Conservation (phyloP, 1,139 yeast genomes). For the Martiniozyma asiatica region DNA sequence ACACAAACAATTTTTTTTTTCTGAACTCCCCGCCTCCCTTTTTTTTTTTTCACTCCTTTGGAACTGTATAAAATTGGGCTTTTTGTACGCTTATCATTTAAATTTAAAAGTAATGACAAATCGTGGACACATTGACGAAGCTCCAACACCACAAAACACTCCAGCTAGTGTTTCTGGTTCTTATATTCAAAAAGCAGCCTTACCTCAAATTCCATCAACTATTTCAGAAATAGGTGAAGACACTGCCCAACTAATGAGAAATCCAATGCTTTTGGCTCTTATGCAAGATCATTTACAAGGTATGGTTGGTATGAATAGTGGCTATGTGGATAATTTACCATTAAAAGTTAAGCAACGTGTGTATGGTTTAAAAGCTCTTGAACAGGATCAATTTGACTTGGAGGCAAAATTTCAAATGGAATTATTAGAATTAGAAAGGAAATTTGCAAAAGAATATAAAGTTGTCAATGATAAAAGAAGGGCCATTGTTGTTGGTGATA, state of each 20-base stretch:
- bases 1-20: no score
- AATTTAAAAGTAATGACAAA: not conserved
- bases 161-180: slow-evolving; percentile 83
- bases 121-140: slow-evolving; percentile 46
- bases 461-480: slow-evolving; percentile 73
- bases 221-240: slow-evolving; percentile 54
- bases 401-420: slow-evolving; percentile 91
- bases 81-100: no score
- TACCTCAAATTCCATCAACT: slow-evolving; percentile 61
- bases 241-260: slow-evolving; percentile 29
- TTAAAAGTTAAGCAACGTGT: slow-evolving; percentile 63
- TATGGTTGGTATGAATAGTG: slow-evolving; percentile 77
- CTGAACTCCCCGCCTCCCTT: no score
- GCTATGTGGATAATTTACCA: slow-evolving; percentile 77
- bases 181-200: slow-evolving; percentile 38
- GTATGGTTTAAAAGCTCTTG: slow-evolving; percentile 74
- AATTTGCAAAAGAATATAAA: slow-evolving; percentile 58
- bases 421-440: slow-evolving; percentile 75
- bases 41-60: no score
- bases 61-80: no score
- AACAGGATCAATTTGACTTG: slow-evolving; percentile 65
- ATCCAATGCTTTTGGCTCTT: slow-evolving; percentile 71
- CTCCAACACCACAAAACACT: slow-evolving; percentile 98
- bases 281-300: slow-evolving; percentile 84
- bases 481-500: slow-evolving; percentile 55